phyloP scores from a whole-genome alignment of 2,329 filamentous ascomycete genomes.

The Pseudocercospora crystallina region DNA sequence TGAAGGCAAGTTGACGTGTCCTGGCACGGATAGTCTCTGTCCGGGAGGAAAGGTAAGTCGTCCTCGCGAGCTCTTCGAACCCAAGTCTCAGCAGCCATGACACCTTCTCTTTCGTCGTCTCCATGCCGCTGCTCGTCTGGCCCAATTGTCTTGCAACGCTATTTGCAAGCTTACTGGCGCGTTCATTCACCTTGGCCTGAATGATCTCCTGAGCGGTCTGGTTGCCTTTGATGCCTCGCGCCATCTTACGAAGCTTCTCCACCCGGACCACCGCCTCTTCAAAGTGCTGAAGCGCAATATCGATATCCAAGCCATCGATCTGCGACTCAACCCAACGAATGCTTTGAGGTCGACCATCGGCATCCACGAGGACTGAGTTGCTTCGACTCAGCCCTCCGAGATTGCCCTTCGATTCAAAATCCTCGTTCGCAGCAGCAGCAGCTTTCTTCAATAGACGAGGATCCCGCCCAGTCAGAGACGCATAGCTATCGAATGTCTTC shows the following conservation, averaged over 20 bases:
- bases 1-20: constrained; percentile 89
- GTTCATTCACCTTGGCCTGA: constrained; percentile 84
- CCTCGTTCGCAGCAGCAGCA: constrained; percentile 42
- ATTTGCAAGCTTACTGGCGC: constrained; percentile 73
- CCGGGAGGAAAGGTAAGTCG: constrained; percentile 80
- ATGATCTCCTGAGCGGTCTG: constrained; percentile 87
- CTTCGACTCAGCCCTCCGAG: constrained; percentile 28
- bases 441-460: constrained; percentile 60
- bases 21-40: constrained; percentile 76
- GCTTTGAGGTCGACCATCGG: constrained; percentile 95
- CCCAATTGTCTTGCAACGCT: constrained; percentile 78
- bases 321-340: constrained; percentile 93
- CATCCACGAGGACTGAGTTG: constrained; percentile 75
- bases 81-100: constrained; percentile 82
- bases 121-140: constrained; percentile 72
- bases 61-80: constrained; percentile 84
- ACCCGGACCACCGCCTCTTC: constrained; percentile 80
- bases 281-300: constrained; percentile 86
- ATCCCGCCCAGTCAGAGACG: constrained; percentile 33
- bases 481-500: constrained; percentile 49
- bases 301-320: constrained; percentile 93
- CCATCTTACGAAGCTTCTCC: constrained; percentile 79
- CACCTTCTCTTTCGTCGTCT: constrained; percentile 77
- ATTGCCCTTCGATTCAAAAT: constrained; percentile 35
- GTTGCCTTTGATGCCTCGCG: constrained; percentile 80